Percentiles rank a stretch among this genome's conserved stretches.
Conservation (phyloP, 1,284 basidiomycete genomes). For the Cystobasidiaceae sp. region DNA sequence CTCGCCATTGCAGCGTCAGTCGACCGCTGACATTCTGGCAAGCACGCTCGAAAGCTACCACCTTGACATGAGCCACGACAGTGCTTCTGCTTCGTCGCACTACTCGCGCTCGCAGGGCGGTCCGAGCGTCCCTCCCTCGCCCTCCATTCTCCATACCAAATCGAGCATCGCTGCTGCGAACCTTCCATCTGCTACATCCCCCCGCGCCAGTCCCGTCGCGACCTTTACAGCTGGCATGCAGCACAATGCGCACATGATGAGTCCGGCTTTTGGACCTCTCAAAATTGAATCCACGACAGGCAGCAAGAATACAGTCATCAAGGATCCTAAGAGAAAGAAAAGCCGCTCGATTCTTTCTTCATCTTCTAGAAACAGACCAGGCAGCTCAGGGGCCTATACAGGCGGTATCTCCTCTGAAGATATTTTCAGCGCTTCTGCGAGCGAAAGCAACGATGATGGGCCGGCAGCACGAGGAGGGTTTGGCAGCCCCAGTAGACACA, state of each 20-base stretch:
- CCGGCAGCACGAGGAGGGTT: not conserved
- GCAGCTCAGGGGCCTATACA: not conserved
- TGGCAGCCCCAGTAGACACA: not conserved
- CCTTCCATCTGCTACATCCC: no score
- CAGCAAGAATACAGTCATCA: slow-evolving; percentile 21
- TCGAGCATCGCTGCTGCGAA: no score
- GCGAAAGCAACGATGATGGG: slow-evolving; percentile 13
- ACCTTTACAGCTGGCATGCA: slow-evolving; percentile 21
- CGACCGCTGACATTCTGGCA: slow-evolving; percentile 9
- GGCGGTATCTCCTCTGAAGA: slow-evolving; percentile 26
- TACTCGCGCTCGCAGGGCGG: no score
- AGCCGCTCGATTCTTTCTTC: not conserved
- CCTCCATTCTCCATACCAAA: not conserved
- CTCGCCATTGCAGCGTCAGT: not conserved
- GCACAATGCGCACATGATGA: not conserved
- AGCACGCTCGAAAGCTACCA: slow-evolving; percentile 1
- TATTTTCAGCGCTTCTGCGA: slow-evolving; percentile 3
- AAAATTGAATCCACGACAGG: slow-evolving; percentile 27
- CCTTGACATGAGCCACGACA: not conserved
- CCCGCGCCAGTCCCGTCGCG: slow-evolving; percentile 10
- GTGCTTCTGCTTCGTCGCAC: slow-evolving; percentile 6
- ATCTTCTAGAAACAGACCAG: not conserved
- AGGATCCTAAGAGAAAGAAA: not conserved
- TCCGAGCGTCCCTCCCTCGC: slow-evolving; percentile 15
- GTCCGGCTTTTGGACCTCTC: slow-evolving; percentile 4